Evolutionary conservation across 1,139 yeast species (phyloP), one percentile per base, ranked within the genome.

Genomic region (Candida gigantensis): DNA sequence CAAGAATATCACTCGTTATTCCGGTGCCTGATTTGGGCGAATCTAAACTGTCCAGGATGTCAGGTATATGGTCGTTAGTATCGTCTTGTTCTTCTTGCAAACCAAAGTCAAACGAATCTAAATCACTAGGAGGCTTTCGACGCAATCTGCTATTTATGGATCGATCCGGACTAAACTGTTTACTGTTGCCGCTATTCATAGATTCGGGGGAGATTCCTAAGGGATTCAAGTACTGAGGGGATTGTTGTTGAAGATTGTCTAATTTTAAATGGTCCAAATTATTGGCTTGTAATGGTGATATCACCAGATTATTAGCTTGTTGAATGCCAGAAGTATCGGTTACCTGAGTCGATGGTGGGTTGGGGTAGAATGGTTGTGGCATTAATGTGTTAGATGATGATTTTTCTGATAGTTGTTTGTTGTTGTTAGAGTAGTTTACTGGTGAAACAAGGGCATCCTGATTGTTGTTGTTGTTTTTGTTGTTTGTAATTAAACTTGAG

Each of bases 61-160:
- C 29, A 5, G 11, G 11, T 28, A 9, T 15, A 14, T 28, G 13
- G 20, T 7, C 21, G 17, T 9, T 28, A 16, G 6, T 21, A 17
- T 15, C 28, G 16, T 8, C 12, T 12, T 16, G 28, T 15, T 10
- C 25, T 19, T 4, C 28, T 15, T 24, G 29, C 14, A 24, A 19
- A 24, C 30, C 40, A 33, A 39, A 37, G 18, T 36, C 40, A 31
- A 42, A 43, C 2, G 44, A 30, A 10, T 47, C 45, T 13, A 42
- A 28, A 13, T 41, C 48, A 5, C 60, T 57, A 3, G 62, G 62
- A 5, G 62, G 58, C 43, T 54, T 57, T 20, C 64, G 46, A 11
- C 51, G 41, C 1, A 42, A 33, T 10, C 28, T 40, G 14, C 26
- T 29, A 16, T 28, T 19, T 11, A 16, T 16, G 7, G 36, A 28